These are phyloP conservation scores for Aureobasidium uvarum DNA, from an alignment of 2,329 filamentous ascomycete genomes.

Conservation along the genomic window DNA sequence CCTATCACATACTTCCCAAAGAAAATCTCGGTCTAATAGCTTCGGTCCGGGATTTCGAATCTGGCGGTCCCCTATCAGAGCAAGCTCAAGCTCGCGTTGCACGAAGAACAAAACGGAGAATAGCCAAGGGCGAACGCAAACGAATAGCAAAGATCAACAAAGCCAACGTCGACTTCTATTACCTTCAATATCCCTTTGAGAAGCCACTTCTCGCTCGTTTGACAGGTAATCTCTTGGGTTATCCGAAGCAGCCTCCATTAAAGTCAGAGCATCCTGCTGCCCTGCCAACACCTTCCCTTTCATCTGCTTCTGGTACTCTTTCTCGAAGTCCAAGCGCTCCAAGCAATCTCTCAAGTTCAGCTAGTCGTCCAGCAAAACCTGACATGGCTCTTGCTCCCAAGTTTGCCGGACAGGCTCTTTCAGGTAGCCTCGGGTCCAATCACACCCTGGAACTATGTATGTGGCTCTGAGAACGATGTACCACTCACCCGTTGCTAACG, in stretches of 20 bases:
- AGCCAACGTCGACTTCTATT: too few species aligned
- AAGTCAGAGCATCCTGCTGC: background rate
- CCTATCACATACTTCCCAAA: too few species aligned
- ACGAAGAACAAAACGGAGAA: too few species aligned
- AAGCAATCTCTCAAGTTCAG: background rate
- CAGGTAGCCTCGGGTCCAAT: conserved; percentile 40
- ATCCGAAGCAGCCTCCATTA: background rate
- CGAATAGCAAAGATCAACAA: too few species aligned
- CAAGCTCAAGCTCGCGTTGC: too few species aligned
- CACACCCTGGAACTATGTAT: conserved; percentile 57
- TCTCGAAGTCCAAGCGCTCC: background rate
- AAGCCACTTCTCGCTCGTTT: background rate
- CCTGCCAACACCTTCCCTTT: background rate
- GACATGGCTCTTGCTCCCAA: conserved; percentile 73
- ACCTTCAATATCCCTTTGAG: too few species aligned
- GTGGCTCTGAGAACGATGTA: conserved; percentile 48
- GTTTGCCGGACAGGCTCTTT: conserved; percentile 71
- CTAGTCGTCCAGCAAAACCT: background rate
- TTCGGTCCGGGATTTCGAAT: too few species aligned
- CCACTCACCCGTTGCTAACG: background rate
- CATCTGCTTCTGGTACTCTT: background rate
- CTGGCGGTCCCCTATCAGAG: too few species aligned
- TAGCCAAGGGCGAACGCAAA: too few species aligned
- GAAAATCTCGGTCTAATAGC: too few species aligned
- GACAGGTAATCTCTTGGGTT: background rate